Percentiles rank a stretch among this genome's conserved stretches.
Conservation (phyloP, 805 yeast species). For the Candida ortonii region DNA sequence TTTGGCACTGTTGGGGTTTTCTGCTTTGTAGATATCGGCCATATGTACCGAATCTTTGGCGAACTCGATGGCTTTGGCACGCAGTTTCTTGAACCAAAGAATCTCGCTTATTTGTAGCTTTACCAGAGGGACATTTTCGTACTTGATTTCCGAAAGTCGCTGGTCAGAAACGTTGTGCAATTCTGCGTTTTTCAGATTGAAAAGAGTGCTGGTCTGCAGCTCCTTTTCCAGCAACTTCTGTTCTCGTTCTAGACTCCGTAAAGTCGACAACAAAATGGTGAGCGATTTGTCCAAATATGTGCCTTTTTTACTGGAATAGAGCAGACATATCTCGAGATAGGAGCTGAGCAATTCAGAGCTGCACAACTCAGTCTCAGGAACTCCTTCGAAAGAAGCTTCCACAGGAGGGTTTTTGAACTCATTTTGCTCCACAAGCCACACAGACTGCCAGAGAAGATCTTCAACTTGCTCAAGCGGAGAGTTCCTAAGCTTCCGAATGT, state of each 20-base stretch:
- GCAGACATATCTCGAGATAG: constrained; percentile 29
- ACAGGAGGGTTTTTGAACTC: constrained; percentile 20
- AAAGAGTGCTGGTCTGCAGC: constrained; percentile 16
- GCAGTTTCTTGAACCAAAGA: constrained; percentile 35
- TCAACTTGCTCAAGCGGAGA: constrained; percentile 28
- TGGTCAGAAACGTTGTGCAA: constrained; percentile 17
- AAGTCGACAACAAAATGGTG: constrained; percentile 35
- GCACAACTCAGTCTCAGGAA: constrained; percentile 24
- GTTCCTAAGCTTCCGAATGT: constrained; percentile 22
- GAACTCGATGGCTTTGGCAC: constrained; percentile 38
- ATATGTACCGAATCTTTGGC: constrained; percentile 38
- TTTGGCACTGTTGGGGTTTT: constrained; percentile 36
- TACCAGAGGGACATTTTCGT: constrained; percentile 35
- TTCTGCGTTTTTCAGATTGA: constrained; percentile 11
- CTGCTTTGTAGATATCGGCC: constrained; percentile 30
- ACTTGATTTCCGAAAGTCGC: constrained; percentile 25
- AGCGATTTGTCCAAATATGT: constrained; percentile 28
- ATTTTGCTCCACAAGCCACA: constrained; percentile 24
- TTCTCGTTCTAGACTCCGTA: constrained; percentile 32
- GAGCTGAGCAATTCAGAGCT: constrained; percentile 27
- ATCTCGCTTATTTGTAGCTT: constrained; percentile 43
- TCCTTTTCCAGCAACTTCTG: constrained; percentile 14
- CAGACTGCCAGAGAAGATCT: constrained; percentile 28
- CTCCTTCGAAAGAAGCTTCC: constrained; percentile 10
- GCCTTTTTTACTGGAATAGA: constrained; percentile 25